Base-by-base conservation (phyloP, 805 yeast species). In the Saccharomycopsis babjevae region DNA sequence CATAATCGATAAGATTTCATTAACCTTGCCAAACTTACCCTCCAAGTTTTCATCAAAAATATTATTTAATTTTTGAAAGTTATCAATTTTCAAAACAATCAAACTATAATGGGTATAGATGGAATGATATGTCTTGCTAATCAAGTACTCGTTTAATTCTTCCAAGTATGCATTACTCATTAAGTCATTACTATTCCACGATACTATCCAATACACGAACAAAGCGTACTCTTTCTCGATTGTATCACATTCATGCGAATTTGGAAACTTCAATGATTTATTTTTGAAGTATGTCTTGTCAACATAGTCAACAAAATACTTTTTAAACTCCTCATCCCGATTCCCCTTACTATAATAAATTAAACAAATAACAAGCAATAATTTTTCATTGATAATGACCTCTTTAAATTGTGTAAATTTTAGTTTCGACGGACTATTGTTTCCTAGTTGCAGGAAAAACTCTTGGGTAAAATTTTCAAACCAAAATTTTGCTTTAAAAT, bases 91-190 rank as follows among this genome's bases (percentile, higher is more conserved):
- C 30, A 59, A 43, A 18, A 42, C 55, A 4, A 63, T 32, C 13
- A 59, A 40, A 38, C 58, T 54, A 22, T 50, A 25, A 36, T 42
- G 58, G 18, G 59, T 32, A 38, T 59, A 59, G 15, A 61, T 59
- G 18, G 66, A 63, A 50, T 61, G 66, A 40, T 58, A 63, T 16
- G 63, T 60, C 38, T 58, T 58, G 10, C 59, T 32, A 16, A 63
- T 40, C 15, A 55, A 52, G 42, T 20, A 57, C 20, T 63, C 61
- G 10, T 50, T 36, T 30, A 63, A 57, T 20, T 43, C 25, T 15
- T 39, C 56, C 13, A 63, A 43, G 34, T 38, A 40, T n/a, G 22
- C 20, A 25, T 46, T 13, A 46, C 28, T 46, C 1, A 46, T 46
- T 18, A 46, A 25, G 16, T 18, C 28, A 11, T 46, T 22, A 13